Percentiles rank a stretch among this genome's conserved stretches.
Conservation (phyloP, 106 monocot species). For the Acorus calamus region DNA sequence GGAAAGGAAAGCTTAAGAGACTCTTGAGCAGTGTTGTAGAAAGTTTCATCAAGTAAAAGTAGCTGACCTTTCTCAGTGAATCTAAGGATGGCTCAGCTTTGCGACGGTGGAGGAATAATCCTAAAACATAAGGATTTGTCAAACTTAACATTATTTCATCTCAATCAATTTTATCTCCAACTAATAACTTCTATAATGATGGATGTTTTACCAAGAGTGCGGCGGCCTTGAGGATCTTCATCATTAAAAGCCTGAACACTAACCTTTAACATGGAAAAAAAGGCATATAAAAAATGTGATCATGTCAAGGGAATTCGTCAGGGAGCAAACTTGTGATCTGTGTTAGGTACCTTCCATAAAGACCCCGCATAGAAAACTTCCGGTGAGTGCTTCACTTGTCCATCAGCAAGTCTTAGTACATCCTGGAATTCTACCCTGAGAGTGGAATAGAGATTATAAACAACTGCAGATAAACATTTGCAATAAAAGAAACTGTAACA, state of each 20-base stretch:
- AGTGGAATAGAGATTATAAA: neutral
- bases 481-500: too few relatives aligned
- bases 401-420: conserved; percentile 75
- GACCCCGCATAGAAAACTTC: conserved; percentile 98
- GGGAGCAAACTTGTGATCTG: neutral
- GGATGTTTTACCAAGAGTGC: conserved; percentile 64
- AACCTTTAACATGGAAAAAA: conserved; percentile 32
- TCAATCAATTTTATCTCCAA: too few relatives aligned
- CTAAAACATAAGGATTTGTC: conserved; percentile 17
- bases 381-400: conserved; percentile 92
- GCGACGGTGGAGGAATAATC: conserved; percentile 89
- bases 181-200: too few relatives aligned
- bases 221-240: conserved; percentile 95
- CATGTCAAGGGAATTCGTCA: too few relatives aligned
- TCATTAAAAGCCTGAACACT: conserved; percentile 97
- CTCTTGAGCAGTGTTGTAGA: neutral
- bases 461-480: too few relatives aligned
- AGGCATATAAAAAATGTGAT: too few relatives aligned
- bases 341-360: conserved; percentile 72
- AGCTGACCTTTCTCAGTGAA: conserved; percentile 62
- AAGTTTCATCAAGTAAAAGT: neutral
- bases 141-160: too few relatives aligned
- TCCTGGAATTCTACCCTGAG: conserved; percentile 90
- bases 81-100: conserved; percentile 68
- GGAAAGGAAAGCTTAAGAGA: conserved; percentile 3